Evolutionary conservation across 2,329 filamentous ascomycete species (phyloP).

Genomic region (Colletotrichum abscissum): DNA sequence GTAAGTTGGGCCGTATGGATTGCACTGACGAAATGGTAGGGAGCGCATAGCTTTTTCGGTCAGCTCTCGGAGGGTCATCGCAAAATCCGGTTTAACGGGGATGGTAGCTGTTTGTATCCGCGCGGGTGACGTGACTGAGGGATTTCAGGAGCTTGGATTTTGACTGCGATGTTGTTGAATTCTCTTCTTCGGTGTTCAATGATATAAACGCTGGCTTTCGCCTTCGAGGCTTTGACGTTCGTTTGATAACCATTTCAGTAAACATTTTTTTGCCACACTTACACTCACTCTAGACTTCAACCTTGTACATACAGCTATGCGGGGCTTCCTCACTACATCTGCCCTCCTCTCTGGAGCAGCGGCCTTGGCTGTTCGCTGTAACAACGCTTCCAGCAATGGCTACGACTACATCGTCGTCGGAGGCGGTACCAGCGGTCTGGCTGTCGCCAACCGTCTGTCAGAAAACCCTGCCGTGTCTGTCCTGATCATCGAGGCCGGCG

Average conservation of each 20-base stretch:
- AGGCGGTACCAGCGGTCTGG: slow-evolving; percentile 49
- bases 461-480: slow-evolving; percentile 47
- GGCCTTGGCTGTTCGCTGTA: neutral
- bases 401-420: slow-evolving; percentile 53
- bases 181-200: neutral
- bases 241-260: neutral
- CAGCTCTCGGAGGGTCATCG: neutral
- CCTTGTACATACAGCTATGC: neutral
- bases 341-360: slow-evolving; percentile 14
- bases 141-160: neutral
- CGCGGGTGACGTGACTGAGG: neutral
- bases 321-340: neutral
- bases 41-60: neutral
- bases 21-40: neutral
- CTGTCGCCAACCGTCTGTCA: slow-evolving; percentile 50
- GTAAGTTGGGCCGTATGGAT: neutral
- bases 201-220: neutral
- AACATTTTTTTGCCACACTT: neutral
- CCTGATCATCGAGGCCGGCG: slow-evolving; percentile 47
- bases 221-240: rapidly evolving
- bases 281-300: neutral
- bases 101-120: neutral
- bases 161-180: neutral
- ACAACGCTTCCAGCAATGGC: neutral
- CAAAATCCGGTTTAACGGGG: neutral